phyloP scores from a whole-genome alignment of 2,329 filamentous ascomycete species.

The Neurospora sp. region DNA sequence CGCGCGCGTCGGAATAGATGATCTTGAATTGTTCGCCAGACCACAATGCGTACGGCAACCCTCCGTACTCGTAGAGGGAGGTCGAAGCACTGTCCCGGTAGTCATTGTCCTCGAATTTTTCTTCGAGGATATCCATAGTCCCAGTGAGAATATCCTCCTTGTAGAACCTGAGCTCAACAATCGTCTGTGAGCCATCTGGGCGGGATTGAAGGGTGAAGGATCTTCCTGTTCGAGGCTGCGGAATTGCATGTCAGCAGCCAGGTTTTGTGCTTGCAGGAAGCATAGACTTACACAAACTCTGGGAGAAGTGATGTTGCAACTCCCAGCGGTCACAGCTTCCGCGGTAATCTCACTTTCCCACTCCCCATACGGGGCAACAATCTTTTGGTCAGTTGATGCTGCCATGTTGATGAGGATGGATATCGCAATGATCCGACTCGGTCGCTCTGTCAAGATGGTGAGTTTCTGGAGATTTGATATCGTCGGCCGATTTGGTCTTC shows the following conservation, averaged over 20 bases:
- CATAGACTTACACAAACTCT: constrained; percentile 24
- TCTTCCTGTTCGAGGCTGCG: constrained; percentile 21
- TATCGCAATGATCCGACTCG: background rate
- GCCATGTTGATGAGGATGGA: background rate
- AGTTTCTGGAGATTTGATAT: background rate
- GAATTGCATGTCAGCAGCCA: background rate
- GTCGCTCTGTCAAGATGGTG: background rate
- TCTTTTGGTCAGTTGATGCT: constrained; percentile 8
- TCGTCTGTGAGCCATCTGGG: constrained; percentile 31
- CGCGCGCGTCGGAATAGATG: constrained; percentile 21
- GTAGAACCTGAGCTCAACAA: constrained; percentile 26
- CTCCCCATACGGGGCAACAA: constrained; percentile 25
- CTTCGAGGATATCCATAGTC: constrained; percentile 26
- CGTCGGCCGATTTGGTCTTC: background rate
- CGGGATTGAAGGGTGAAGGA: constrained; percentile 30
- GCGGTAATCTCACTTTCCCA: constrained; percentile 31
- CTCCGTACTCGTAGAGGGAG: constrained; percentile 44
- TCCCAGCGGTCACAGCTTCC: constrained; percentile 28
- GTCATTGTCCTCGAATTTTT: constrained; percentile 19
- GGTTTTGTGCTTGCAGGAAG: background rate
- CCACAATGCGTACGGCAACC: constrained; percentile 32
- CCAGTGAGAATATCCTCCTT: no score
- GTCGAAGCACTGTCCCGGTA: constrained; percentile 27
- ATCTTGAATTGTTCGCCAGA: constrained; percentile 12
- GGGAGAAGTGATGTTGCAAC: constrained; percentile 24